Base-by-base conservation (phyloP, 2,329 filamentous ascomycete genomes). In the Aureobasidium sp. region DNA sequence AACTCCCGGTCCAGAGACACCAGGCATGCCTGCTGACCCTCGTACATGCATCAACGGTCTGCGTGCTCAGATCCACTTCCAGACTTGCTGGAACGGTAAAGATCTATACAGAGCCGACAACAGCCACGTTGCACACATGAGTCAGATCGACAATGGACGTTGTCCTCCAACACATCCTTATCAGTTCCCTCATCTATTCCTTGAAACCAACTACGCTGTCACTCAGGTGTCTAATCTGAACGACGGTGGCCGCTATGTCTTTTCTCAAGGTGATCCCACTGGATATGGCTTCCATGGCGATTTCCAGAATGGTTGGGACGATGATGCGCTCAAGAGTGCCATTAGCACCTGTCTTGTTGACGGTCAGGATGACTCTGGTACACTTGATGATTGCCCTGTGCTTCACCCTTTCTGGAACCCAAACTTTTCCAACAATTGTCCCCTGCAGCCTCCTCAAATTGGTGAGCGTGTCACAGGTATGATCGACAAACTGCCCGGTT, bases 231-330 rank as follows among this genome's bases (percentile, higher is more conserved):
- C 76, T 60, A 52, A 70, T 64, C 56, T 71, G 66, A 39, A 68
- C 60, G 35, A 73, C 7, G 69, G 67, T 29, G 76, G 74, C 27
- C 68, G 72, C 5, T 81, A 78, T 64, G 73, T 80, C 40, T 80
- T 79, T 64, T 72, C 77, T 0, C 76, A 76, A 62, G 77, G 79
- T 24, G 79, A 81, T 63, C 71, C 74, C 4, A 81, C 78, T 2
- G 80, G 81, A 7, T 81, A 78, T 64, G 79, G 79, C 2, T 78
- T 81, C 66, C 81, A 83, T 63, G 81, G 77, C 7, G 81, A 82
- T 61, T 82, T 82, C 64, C 72, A 78, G 63, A 80, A 80, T 54
- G 79, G 78, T n/a, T 80, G 77, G 75, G 72, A 80, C 53, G 67
- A 70, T 50, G 67, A 65, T 15, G 71, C 76, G 17, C 72, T 79